Conservation (phyloP, 192 early-diverging fungal species). For the Lunasporangiospora selenospora region DNA sequence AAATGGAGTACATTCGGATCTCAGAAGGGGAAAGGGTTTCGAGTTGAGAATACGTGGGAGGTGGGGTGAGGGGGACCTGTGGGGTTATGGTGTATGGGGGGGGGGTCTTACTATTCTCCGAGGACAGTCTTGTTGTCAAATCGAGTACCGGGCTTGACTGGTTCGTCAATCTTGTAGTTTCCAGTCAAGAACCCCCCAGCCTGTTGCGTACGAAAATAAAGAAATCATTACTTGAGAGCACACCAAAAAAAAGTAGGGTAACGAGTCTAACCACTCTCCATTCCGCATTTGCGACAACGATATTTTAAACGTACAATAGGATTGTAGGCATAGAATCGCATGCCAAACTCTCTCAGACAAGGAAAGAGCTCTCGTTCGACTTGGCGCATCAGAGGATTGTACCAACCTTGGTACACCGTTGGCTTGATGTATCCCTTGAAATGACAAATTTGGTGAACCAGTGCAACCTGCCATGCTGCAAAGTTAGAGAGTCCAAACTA, state of each 20-base stretch:
- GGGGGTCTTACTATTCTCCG: conserved; percentile 18
- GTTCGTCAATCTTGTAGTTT: conserved; percentile 12
- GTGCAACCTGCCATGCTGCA: conserved; percentile 13
- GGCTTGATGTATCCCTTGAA: conserved; percentile 13
- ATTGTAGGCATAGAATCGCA: conserved; percentile 20
- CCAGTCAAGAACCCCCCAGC: conserved; percentile 29
- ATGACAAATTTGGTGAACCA: conserved; percentile 14
- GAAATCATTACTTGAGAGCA: too few species aligned
- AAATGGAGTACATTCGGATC: not conserved
- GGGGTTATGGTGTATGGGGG: too few species aligned
- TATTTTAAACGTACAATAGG: conserved; percentile 12
- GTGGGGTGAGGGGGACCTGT: too few species aligned
- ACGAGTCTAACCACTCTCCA: too few species aligned
- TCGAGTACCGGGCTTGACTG: conserved; percentile 10
- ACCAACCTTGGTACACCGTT: conserved; percentile 26
- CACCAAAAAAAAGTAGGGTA: too few species aligned
- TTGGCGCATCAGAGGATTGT: conserved; percentile 23
- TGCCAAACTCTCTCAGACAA: conserved; percentile 22
- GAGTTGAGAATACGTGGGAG: too few species aligned
- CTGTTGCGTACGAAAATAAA: too few species aligned
- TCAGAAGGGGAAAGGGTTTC: too few species aligned
- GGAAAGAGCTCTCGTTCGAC: conserved; percentile 20
- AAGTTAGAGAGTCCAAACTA: conserved; percentile 28
- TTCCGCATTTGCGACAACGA: too few species aligned
- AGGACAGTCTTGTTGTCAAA: conserved; percentile 28